These are phyloP conservation scores for Excoecaria agallocha DNA, from an alignment of 345 rosid genomes.

Conservation along the genomic window DNA sequence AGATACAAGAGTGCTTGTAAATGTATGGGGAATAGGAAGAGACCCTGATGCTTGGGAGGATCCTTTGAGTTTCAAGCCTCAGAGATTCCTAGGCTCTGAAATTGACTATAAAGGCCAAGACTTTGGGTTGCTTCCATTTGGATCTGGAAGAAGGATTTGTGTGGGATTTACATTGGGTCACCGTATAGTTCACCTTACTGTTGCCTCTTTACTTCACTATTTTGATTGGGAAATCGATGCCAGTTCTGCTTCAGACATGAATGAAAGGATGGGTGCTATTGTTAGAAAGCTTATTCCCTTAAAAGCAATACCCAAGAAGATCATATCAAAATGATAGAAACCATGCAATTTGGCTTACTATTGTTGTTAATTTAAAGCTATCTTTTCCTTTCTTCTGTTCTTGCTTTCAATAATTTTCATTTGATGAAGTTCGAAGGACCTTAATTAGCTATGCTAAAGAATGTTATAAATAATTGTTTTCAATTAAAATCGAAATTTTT, in stretches of 20 bases:
- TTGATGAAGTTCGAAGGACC: too few relatives aligned
- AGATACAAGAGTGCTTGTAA: constrained; percentile 18
- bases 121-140: constrained; percentile 20
- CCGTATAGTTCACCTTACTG: constrained; percentile 9
- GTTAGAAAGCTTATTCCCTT: constrained; percentile 13
- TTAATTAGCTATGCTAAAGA: too few relatives aligned
- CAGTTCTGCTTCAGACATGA: neutral
- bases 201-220: constrained; percentile 22
- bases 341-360: neutral
- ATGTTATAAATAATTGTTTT: too few relatives aligned
- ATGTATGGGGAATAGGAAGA: constrained; percentile 24
- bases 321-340: neutral
- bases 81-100: constrained; percentile 18
- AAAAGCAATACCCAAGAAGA: constrained; percentile 13
- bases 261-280: constrained; percentile 9
- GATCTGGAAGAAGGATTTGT: constrained; percentile 21
- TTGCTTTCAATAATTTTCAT: too few relatives aligned
- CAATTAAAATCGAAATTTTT: too few relatives aligned
- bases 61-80: constrained; percentile 19
- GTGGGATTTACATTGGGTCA: constrained; percentile 16
- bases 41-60: constrained; percentile 22
- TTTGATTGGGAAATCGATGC: constrained; percentile 16
- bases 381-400: neutral
- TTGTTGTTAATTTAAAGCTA: neutral
- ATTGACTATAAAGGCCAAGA: constrained; percentile 19